Base-by-base conservation (phyloP, 371 early-diverging fungal species). In the Mucor irregularis region DNA sequence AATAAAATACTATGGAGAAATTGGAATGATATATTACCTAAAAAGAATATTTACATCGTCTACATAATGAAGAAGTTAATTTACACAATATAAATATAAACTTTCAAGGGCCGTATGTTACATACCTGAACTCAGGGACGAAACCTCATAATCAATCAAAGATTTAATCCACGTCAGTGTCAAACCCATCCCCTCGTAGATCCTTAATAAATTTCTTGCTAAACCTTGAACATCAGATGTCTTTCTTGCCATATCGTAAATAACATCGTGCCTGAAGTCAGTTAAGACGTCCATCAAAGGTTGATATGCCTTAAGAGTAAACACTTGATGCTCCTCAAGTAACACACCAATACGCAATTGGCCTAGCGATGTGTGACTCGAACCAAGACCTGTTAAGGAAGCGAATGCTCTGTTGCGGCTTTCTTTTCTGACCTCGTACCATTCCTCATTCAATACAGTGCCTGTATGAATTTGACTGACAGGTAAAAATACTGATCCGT, bases 81-180 rank as follows among this genome's bases (percentile, higher is more conserved):
- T 2, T 35, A 53, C 9, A n/a, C 26, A 9, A 31, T 11, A 31
- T 28, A 33, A 11, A 51, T 16, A 28, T n/a, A 13, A 5, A 9
- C 19, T 21, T 19, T 30, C 17, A 30, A 38, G n/a, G 5, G 1
- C 48, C 17, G n/a, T 25, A 24, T 30, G 1, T 14, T 25, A 19
- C 60, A 30, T 71, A 82, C 79, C 66, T 55, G 75, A 62, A 29
- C 55, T 69, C 22, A 76, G 66, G 14, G 68, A 68, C 19, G 73
- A 69, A 33, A 90, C 75, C 64, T 90, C 90, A 47, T 82, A 72
- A 46, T 74, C 76, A 25, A 86, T 80, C 30, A 86, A 48, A 3
- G 78, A 74, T 44, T 76, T 76, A 4, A 90, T 73, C 83, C 88
- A 89, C 2, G 66, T 39, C 1, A 82, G 58, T 0, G 76, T 71